Conservation (phyloP, 2,329 filamentous ascomycete genomes). For the Massarina eburnea region DNA sequence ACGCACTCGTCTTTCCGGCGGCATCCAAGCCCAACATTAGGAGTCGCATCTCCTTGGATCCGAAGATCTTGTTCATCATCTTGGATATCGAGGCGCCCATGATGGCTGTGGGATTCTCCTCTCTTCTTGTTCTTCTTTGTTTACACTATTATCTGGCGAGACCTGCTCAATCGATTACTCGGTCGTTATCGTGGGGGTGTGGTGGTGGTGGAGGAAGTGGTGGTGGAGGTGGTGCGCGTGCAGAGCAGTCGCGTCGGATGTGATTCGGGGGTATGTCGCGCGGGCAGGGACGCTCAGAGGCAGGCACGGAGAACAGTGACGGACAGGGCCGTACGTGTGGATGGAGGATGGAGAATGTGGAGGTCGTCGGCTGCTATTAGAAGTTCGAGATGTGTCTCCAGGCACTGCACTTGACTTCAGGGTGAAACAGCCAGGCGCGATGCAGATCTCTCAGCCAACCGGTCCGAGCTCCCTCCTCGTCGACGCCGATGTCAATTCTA, state of each 20-base stretch:
- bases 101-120: slow-evolving; percentile 46
- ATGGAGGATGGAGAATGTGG: no score
- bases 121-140: no score
- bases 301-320: no score
- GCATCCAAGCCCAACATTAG: slow-evolving; percentile 97
- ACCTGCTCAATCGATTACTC: slow-evolving; percentile 7
- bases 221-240: not conserved
- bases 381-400: no score
- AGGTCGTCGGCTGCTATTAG: no score
- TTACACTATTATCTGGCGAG: slow-evolving; percentile 4
- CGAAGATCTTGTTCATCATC: slow-evolving; percentile 98
- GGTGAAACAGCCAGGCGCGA: slow-evolving; percentile 22
- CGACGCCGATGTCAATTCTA: not conserved
- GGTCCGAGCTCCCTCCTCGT: not conserved
- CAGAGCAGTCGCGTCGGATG: not conserved
- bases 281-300: no score
- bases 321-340: no score
- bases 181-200: not conserved
- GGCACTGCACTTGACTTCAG: slow-evolving; percentile 13
- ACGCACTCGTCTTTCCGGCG: slow-evolving; percentile 86
- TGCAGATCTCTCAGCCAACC: slow-evolving; percentile 3
- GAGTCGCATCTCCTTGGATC: slow-evolving; percentile 97
- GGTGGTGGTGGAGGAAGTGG: not conserved
- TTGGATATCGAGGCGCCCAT: slow-evolving; percentile 94
- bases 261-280: no score